phyloP scores from a whole-genome alignment of 495 filamentous ascomycete species.

The Penicillium turbatum region DNA sequence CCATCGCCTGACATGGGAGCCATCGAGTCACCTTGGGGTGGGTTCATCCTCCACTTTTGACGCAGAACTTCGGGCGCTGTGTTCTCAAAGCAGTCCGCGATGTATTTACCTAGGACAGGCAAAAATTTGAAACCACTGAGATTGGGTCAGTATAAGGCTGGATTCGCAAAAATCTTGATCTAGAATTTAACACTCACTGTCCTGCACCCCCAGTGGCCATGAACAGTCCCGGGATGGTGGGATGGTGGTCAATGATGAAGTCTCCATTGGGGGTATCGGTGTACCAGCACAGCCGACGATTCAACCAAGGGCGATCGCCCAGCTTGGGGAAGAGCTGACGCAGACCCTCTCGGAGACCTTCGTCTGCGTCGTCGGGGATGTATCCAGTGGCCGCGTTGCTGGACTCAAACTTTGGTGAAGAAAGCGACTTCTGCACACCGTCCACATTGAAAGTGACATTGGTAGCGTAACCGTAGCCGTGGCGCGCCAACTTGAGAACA shows the following conservation, averaged over 20 bases:
- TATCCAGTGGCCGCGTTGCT: slow-evolving; percentile 29
- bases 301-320: slow-evolving; percentile 49
- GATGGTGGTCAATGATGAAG: slow-evolving; percentile 71
- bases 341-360: slow-evolving; percentile 54
- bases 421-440: slow-evolving; percentile 16
- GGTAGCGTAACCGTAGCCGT: slow-evolving; percentile 64
- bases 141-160: not conserved
- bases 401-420: slow-evolving; percentile 27
- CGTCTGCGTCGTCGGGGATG: slow-evolving; percentile 54
- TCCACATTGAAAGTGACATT: slow-evolving; percentile 30
- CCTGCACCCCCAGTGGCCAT: slow-evolving; percentile 73
- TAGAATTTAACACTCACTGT: slow-evolving; percentile 46
- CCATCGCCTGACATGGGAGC: slow-evolving; percentile 30
- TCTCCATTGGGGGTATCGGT: slow-evolving; percentile 68
- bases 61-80: slow-evolving; percentile 45
- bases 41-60: slow-evolving; percentile 55
- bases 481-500: slow-evolving; percentile 68
- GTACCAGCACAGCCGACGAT: slow-evolving; percentile 42
- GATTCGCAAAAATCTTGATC: not conserved
- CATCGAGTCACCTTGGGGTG: slow-evolving; percentile 7
- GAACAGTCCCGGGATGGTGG: slow-evolving; percentile 57
- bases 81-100: slow-evolving; percentile 57
- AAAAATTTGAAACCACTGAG: slow-evolving; percentile 69
- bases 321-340: slow-evolving; percentile 56
- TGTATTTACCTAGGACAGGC: slow-evolving; percentile 67